Evolutionary conservation across 116 monocot genomes (phyloP), one percentile per base, ranked within the genome.

Genomic region (Trichopus zeylanicus): DNA sequence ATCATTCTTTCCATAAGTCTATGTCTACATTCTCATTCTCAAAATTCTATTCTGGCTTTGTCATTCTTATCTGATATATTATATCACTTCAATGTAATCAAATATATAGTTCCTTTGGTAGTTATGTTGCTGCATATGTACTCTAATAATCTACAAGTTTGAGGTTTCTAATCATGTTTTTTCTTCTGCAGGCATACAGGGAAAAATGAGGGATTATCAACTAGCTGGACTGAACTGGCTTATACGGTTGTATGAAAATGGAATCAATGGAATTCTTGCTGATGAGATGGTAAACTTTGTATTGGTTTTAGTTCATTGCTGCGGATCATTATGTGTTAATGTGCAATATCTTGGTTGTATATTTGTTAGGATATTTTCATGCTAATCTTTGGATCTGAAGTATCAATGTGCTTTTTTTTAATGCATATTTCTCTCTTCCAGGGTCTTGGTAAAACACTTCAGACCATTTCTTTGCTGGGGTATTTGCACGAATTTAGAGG

Each of bases 371-470:
- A 49, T 46, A 16, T 48, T 8, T 42, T 42, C 16, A 19, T 35
- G 12, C 33, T 65, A 24, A 34, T 48, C 19, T n/a, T 11, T 61
- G 62, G 7, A 16, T 29, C 29, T 11, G 27, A 34, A 11, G 7
- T 21, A 26, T 35, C 10, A 35, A 5, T 10, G 5, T 7, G 19
- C 23, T 49, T 20, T 49, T n/a, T 49, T 48, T 19, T 48, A 48
- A 48, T 48, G 48, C 6, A 5, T 24, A 49, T 49, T 22, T 46
- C n/a, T 38, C 13, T 51, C 59, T 8, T 68, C 12, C 42, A 98
- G 98, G 98, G 98, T 76, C 98, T 98, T 78, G 98, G 98, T n/a
- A 98, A 98, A 75, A 98, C 98, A 58, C 64, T 98, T 70, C 98
- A 98, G 71, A 91, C 88, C 35, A 98, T 98, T 30, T 98, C 98